These are phyloP conservation scores for Polygonum maritimum DNA, from an alignment of 148 eudicot species.

Conservation along the genomic window DNA sequence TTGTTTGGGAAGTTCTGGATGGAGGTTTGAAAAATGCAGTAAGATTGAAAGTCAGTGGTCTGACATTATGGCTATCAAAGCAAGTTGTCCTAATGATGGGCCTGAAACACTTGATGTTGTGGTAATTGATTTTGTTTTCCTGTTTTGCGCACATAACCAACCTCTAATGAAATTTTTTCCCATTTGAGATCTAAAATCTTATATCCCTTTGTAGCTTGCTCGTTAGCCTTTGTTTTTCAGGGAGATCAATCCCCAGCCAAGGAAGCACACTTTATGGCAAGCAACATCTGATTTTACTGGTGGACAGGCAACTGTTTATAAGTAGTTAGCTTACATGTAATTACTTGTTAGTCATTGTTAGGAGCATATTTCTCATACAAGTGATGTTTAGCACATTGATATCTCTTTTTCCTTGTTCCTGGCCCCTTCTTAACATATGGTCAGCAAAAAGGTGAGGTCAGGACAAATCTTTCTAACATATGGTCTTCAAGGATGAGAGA, in stretches of 20 bases:
- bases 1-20: conserved; percentile 49
- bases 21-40: conserved; percentile 45
- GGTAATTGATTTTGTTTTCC: conserved; percentile 15
- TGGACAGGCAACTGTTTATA: conserved; percentile 59
- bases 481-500: conserved; percentile 63
- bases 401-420: not conserved
- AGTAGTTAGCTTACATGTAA: conserved; percentile 12
- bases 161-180: not conserved
- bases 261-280: conserved; percentile 88
- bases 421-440: not conserved
- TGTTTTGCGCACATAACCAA: no score
- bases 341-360: not conserved
- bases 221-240: conserved; percentile 73
- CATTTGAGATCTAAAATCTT: not conserved
- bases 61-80: conserved; percentile 42
- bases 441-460: conserved; percentile 30
- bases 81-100: conserved; percentile 30
- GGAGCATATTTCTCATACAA: not conserved
- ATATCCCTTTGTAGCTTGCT: conserved; percentile 36
- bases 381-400: not conserved
- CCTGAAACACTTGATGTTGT: conserved; percentile 38
- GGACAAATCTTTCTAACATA: conserved; percentile 36
- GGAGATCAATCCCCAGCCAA: conserved; percentile 90
- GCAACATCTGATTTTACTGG: conserved; percentile 74
- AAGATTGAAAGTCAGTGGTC: conserved; percentile 49